phyloP scores from a whole-genome alignment of 352 stramenopile genomes.

The Globisporangium okanoganense region DNA sequence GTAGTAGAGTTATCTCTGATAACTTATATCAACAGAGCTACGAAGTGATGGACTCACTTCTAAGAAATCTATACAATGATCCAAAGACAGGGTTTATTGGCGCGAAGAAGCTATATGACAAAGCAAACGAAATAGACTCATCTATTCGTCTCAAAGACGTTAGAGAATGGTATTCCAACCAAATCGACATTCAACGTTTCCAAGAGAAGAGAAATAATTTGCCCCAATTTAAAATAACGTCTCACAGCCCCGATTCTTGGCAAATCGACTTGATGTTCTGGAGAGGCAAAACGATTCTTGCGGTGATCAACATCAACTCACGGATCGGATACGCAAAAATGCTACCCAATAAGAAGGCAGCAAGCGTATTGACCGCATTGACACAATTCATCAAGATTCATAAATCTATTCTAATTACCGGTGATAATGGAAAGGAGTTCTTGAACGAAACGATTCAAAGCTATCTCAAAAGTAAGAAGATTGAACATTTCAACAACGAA shows the following conservation, averaged over 20 bases:
- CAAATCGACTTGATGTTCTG: slow-evolving; percentile 23
- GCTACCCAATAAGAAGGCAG: slow-evolving; percentile 28
- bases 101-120: not conserved
- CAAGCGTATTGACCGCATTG: slow-evolving; percentile 20
- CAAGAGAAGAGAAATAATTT: slow-evolving; percentile 10
- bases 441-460: slow-evolving; percentile 23
- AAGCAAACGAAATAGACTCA: not conserved
- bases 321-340: slow-evolving; percentile 22
- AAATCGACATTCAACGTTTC: not conserved
- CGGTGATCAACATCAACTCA: slow-evolving; percentile 23
- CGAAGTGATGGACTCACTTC: not conserved
- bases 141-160: not conserved
- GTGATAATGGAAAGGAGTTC: slow-evolving; percentile 36
- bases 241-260: slow-evolving; percentile 17
- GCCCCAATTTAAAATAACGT: not conserved
- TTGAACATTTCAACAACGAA: slow-evolving; percentile 39
- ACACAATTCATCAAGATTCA: slow-evolving; percentile 21
- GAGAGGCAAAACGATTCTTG: slow-evolving; percentile 12
- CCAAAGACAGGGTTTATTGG: not conserved
- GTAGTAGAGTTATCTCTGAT: too few species aligned
- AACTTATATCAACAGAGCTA: too few species aligned
- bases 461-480: slow-evolving; percentile 27
- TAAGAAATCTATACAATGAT: not conserved
- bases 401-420: slow-evolving; percentile 21
- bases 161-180: not conserved